These are phyloP conservation scores for Blakeslea trispora DNA, from an alignment of 371 early-diverging fungal species.

Conservation along the genomic window DNA sequence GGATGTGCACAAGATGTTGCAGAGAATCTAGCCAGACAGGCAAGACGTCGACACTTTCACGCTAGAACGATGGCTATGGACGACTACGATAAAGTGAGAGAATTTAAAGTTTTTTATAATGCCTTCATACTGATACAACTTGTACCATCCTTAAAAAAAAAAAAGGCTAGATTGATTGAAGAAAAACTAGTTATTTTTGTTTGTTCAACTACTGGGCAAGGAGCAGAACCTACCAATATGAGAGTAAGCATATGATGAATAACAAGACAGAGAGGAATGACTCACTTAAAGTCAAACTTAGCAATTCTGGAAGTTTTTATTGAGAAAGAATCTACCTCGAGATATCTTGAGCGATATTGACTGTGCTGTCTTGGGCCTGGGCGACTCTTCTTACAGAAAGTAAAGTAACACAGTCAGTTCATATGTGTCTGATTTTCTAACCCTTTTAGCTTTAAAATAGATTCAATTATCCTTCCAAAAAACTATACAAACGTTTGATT, in stretches of 20 bases:
- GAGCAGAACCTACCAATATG: conserved; percentile 92
- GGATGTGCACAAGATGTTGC: conserved; percentile 85
- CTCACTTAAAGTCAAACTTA: too few relatives aligned
- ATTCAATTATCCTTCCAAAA: conserved; percentile 96
- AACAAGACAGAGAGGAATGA: too few relatives aligned
- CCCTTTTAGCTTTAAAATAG: conserved; percentile 43
- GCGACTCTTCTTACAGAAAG: conserved; percentile 93
- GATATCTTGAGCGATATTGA: conserved; percentile 66
- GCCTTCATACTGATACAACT: too few relatives aligned
- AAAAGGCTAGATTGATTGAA: conserved; percentile 56
- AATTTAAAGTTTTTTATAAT: neutral
- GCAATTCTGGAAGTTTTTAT: conserved; percentile 87
- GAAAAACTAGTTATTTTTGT: conserved; percentile 84
- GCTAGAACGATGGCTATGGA: conserved; percentile 75
- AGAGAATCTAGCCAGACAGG: conserved; percentile 76
- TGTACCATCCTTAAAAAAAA: neutral
- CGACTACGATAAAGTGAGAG: conserved; percentile 66
- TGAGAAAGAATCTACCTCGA: conserved; percentile 74
- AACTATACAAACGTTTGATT: conserved; percentile 82
- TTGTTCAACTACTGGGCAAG: conserved; percentile 95
- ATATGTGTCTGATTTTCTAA: neutral
- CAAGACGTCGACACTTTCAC: conserved; percentile 73
- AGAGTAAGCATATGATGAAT: too few relatives aligned
- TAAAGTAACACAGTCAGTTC: conserved; percentile 27
- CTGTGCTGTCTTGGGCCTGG: conserved; percentile 92